These are phyloP conservation scores for Peterozyma toletana DNA, from an alignment of 805 yeast genomes.

Conservation along the genomic window DNA sequence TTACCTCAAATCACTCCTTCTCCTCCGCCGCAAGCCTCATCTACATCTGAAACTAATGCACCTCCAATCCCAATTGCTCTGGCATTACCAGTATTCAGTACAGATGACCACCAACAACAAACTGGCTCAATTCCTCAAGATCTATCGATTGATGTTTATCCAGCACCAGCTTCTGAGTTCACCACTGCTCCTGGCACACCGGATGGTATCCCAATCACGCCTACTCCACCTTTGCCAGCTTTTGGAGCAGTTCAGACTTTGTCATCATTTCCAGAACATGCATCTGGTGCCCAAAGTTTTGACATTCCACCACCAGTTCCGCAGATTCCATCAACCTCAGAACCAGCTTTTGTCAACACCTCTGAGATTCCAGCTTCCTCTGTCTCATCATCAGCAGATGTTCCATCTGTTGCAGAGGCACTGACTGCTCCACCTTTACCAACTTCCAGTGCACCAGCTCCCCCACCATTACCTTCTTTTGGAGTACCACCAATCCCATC, in stretches of 20 bases:
- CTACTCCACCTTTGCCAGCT: conserved; percentile 15
- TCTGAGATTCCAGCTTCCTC: conserved; percentile 7
- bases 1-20: background rate
- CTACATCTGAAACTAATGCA: conserved; percentile 3
- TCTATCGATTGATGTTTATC: background rate
- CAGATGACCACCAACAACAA: conserved; percentile 14
- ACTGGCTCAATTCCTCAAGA: too few relatives aligned
- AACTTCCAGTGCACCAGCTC: conserved; percentile 9
- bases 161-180: conserved; percentile 24
- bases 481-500: conserved; percentile 11
- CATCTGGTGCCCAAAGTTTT: background rate
- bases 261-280: conserved; percentile 15
- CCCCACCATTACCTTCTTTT: conserved; percentile 4
- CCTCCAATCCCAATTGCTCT: background rate
- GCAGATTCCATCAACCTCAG: conserved; percentile 7
- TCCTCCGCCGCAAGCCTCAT: conserved; percentile 7
- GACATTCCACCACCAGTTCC: background rate
- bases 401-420: background rate
- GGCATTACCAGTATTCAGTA: conserved; percentile 27
- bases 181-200: conserved; percentile 22
- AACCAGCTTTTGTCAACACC: background rate
- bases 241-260: conserved; percentile 7
- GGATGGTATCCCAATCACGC: conserved; percentile 14
- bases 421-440: conserved; percentile 16
- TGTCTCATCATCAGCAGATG: conserved; percentile 7